Base-by-base conservation (phyloP, 129 eudicot species). In the Scalesia atractyloides region DNA sequence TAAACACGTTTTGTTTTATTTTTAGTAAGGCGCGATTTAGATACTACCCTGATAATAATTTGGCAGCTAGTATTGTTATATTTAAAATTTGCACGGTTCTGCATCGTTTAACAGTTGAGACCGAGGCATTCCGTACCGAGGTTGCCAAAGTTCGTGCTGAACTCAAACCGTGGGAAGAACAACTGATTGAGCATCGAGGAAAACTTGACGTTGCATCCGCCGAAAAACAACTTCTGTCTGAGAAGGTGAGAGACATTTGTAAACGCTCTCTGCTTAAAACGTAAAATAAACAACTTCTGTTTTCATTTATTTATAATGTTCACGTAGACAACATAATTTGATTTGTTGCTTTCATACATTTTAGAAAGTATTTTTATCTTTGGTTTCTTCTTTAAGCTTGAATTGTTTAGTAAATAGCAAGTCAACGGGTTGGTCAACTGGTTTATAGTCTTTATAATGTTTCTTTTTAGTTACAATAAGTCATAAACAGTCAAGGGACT, bases 141-240 rank as follows among this genome's bases (percentile, higher is more conserved):
- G 86, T 90, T 70, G 78, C 85, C 22, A 88, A 82, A 71, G 91
- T 90, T 73, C 97, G 97, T 47, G 72, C 85, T 69, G 92, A 94
- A 69, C 70, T 94, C 30, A 86, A 90, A 74, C 98, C 98, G 36
- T 94, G 98, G 98, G 98, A 94, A 66, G 86, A 86, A 60, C 86
- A 94, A 48, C 63, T 94, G 75, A 87, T 94, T 76, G 96, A 94
- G 74, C 88, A 89, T 72, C 86, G 81, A 64, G 96, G 97, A 50
- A 87, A 94, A 66, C 91, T 94, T 81, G 96, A 88, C 60, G 97
- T 94, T 81, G 97, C 98, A 70, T 78, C 83, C 20, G 77, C 88
- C 10, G 97, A 94, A 76, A 80, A 70, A 34, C 83, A 84, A 46
- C 93, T 94, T 74, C 72, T 94, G 75, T 81, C 66, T 70, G 88